A percentile compares a stretch with the other conserved stretches of the same genome.
Conservation (phyloP, 2,329 filamentous ascomycete genomes). For the Emydomyces testavorans region DNA sequence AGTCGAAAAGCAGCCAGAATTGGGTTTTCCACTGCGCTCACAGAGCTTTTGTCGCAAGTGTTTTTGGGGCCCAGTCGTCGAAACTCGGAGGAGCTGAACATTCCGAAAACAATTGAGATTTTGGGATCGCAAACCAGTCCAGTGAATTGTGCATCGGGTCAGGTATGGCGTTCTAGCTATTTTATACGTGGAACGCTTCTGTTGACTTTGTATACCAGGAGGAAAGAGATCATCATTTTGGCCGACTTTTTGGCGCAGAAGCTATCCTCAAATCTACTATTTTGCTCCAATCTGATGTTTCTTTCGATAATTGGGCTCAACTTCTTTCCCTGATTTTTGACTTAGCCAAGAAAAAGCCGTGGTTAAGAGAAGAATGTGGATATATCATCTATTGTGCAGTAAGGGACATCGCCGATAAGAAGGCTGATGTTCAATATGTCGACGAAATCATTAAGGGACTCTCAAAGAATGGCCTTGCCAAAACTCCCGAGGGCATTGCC, state of each 20-base stretch:
- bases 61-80: constrained; percentile 37
- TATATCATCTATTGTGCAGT: constrained; percentile 67
- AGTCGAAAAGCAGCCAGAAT: constrained; percentile 77
- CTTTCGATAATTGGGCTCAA: constrained; percentile 42
- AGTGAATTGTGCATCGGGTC: constrained; percentile 42
- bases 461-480: constrained; percentile 53
- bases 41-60: constrained; percentile 64
- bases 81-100: constrained; percentile 23
- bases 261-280: constrained; percentile 71
- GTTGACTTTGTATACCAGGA: constrained; percentile 53
- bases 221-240: constrained; percentile 73
- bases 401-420: constrained; percentile 39
- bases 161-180: constrained; percentile 31
- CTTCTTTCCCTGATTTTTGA: constrained; percentile 63
- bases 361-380: constrained; percentile 80
- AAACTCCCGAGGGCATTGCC: constrained; percentile 78
- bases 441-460: constrained; percentile 53
- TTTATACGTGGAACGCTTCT: constrained; percentile 41
- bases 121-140: constrained; percentile 43
- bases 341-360: constrained; percentile 69
- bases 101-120: constrained; percentile 39
- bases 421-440: constrained; percentile 39
- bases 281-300: constrained; percentile 48
- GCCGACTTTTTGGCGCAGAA: constrained; percentile 75
- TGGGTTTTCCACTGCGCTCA: constrained; percentile 80